Evolutionary conservation across 2,329 filamentous ascomycete species (phyloP), one percentile per base, ranked within the genome.

Genomic region (Sordariomycetes sp.): DNA sequence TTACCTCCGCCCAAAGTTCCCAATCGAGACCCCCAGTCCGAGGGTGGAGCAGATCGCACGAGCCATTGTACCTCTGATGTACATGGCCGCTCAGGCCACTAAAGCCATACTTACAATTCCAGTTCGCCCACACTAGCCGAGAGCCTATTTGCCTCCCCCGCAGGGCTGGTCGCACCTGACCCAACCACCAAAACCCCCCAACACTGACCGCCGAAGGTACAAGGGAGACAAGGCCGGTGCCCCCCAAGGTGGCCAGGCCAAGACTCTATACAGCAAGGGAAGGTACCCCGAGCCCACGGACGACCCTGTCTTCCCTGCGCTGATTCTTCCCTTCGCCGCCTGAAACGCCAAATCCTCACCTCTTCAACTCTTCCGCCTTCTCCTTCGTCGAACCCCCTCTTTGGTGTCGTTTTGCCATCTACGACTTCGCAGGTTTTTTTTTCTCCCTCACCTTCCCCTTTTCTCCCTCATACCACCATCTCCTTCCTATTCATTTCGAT

Each of bases 291-390:
- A 46, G 8, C n/a, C 6, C 12, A 48, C 22, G 24, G 32, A 24
- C 35, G 46, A 55, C 35, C 54, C 54, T 50, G 10, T n/a, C 53
- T 54, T 28, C 25, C 54, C 54, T 51, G 54, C 40, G 54, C 25
- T 55, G 52, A 34, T 37, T 48, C 37, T 43, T 48, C 40, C 53
- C 55, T 53, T 48, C 34, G 50, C 53, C 52, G 56, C 56, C 56
- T 58, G 56, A 58, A 58, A 58, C 56, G 51, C 56, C 56, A 58
- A 58, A 53, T 58, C 50, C 56, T 58, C 51, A 58, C 56, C 50
- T 58, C 56, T 54, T 54, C 56, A 53, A 53, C 52, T 53, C 35
- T 37, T 20, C 28, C 54, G 22, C 34, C 53, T 18, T 37, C 32
- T 54, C 53, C 50, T 58, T 53, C 22, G 51, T 18, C 56, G 24